A percentile compares a stretch with the other conserved stretches of the same genome.
These are phyloP conservation scores for Neurospora cerealis DNA, from an alignment of 495 filamentous ascomycete genomes.

Conservation along the genomic window DNA sequence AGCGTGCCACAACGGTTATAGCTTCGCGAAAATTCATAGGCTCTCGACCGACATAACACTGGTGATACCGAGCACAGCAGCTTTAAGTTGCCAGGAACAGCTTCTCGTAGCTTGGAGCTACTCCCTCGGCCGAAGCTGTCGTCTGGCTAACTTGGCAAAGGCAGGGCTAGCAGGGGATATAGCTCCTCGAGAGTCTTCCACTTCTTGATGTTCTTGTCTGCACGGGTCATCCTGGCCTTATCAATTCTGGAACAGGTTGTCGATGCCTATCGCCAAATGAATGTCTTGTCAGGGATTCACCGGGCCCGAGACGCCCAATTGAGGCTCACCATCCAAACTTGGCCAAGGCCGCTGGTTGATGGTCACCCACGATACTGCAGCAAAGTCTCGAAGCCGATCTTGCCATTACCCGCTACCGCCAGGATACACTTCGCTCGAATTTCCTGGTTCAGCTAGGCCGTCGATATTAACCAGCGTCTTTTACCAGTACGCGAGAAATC, in stretches of 20 bases:
- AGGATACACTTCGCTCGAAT: constrained; percentile 3
- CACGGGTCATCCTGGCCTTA: not conserved
- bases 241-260: not conserved
- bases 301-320: not conserved
- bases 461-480: constrained; percentile 20
- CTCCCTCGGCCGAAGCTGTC: not conserved
- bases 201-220: not conserved
- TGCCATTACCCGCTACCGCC: not conserved
- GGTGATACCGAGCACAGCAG: not conserved
- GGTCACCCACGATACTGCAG: not conserved
- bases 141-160: not conserved
- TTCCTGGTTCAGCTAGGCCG: constrained; percentile 16
- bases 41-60: not conserved
- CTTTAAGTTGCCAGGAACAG: not conserved
- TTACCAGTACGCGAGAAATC: constrained; percentile 19
- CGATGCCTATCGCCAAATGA: not conserved
- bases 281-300: not conserved
- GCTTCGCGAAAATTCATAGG: not conserved
- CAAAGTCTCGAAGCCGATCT: not conserved
- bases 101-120: not conserved
- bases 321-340: not conserved
- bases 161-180: not conserved
- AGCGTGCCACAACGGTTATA: not conserved
- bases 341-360: not conserved
- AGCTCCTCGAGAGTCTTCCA: not conserved